Conservation (phyloP, 2,329 filamentous ascomycete genomes). For the Chrysoporthe puriensis region DNA sequence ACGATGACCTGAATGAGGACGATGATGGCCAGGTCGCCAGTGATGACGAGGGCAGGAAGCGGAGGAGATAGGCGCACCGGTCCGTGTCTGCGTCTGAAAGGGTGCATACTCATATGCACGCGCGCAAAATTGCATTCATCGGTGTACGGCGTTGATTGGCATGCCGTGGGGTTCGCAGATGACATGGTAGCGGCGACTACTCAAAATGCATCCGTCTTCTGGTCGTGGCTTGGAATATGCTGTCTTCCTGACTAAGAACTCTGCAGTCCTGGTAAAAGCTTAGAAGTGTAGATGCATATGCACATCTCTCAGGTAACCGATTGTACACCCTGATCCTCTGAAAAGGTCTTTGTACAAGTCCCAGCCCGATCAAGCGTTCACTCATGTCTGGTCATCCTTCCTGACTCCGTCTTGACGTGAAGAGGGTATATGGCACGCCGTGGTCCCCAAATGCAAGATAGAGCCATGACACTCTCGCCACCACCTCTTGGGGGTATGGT, state of each 20-base stretch:
- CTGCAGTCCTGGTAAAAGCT: not conserved
- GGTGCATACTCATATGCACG: not conserved
- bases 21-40: slow-evolving; percentile 54
- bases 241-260: not conserved
- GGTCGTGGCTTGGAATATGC: not conserved
- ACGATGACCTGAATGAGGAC: slow-evolving; percentile 54
- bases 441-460: not conserved
- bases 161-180: slow-evolving; percentile 2
- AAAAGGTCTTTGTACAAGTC: not conserved
- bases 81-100: not conserved
- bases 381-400: too few species aligned
- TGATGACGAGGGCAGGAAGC: slow-evolving; percentile 47
- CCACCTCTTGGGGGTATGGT: not conserved
- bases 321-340: not conserved
- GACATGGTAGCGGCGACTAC: slow-evolving; percentile 6
- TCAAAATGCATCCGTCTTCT: not conserved
- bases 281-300: not conserved
- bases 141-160: slow-evolving; percentile 27
- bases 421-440: not conserved
- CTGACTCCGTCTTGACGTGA: not conserved
- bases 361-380: not conserved
- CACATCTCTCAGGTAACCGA: not conserved
- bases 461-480: not conserved
- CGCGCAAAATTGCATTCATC: slow-evolving; percentile 19
- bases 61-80: slow-evolving; percentile 38